Base-by-base conservation (phyloP, 2,329 filamentous ascomycete genomes). In the Coniochaeta prunicola region DNA sequence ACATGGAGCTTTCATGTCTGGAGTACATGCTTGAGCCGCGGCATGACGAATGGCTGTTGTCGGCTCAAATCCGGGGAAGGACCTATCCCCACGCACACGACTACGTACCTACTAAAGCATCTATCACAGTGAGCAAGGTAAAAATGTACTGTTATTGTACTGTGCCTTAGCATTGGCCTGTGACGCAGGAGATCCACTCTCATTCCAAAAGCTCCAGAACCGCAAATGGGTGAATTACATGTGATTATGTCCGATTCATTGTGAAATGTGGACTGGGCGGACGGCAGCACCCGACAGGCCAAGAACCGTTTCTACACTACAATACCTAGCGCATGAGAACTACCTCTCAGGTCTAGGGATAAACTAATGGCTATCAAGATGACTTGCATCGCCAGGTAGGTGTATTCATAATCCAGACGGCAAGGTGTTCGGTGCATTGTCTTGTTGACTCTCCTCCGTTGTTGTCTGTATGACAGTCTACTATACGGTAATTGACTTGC, bases 31-130 rank as follows among this genome's bases (percentile, higher is more conserved):
- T 38, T 38, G 26, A 26, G 30, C 53, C 53, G 53, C 53, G 53
- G 53, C 53, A 55, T 55, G 53, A 55, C 56, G 28, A 33, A 45
- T 57, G 56, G 56, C 36, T 57, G 56, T 45, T 48, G 26, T 48
- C 56, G 56, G 56, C 56, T 50, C 56, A 57, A 57, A 57, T 33
- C 56, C 30, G 56, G 56, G 56, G 36, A 19, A 57, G 26, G 24
- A 21, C 4, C 6, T 53, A 33, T 36, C 30, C 53, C 50, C 50
- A 36, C 38, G 21, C 36, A 21, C 55, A n/a, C n/a, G n/a, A n/a
- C n/a, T n/a, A n/a, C n/a, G n/a, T n/a, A n/a, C n/a, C n/a, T n/a
- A n/a, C n/a, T n/a, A n/a, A n/a, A n/a, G n/a, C n/a, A n/a, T n/a
- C n/a, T n/a, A n/a, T n/a, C n/a, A n/a, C n/a, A n/a, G n/a, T n/a